phyloP scores from a whole-genome alignment of 1,284 basidiomycete genomes.

The Pascua guehoae region DNA sequence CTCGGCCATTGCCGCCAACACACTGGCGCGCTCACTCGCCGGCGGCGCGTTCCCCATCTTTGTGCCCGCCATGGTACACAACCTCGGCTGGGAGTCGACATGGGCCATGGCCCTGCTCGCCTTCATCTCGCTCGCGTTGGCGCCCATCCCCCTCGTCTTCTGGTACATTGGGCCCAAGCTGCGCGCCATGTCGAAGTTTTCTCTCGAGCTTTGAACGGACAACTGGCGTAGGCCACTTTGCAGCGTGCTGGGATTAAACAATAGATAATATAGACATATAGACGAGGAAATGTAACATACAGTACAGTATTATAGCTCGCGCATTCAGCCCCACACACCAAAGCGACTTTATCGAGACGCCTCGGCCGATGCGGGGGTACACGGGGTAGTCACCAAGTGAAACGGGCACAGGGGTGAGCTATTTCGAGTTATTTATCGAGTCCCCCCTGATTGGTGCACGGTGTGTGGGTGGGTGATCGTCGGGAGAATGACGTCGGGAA shows the following conservation, averaged over 20 bases:
- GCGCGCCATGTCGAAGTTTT: constrained; percentile 15
- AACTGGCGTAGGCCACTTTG: background rate
- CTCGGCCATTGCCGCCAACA: constrained; percentile 27
- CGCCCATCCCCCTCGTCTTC: constrained; percentile 22
- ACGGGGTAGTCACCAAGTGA: too few relatives aligned
- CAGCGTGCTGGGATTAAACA: too few relatives aligned
- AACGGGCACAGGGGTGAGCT: too few relatives aligned
- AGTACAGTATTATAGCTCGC: too few relatives aligned
- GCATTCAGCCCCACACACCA: too few relatives aligned
- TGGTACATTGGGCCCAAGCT: constrained; percentile 8
- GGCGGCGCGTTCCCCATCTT: constrained; percentile 26
- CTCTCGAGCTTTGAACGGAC: constrained; percentile 7
- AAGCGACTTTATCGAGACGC: too few relatives aligned
- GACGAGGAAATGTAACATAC: background rate
- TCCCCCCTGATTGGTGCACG: too few relatives aligned
- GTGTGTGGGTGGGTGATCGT: too few relatives aligned
- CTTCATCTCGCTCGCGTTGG: constrained; percentile 10
- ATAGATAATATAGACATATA: constrained; percentile 1
- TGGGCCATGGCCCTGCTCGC: constrained; percentile 21
- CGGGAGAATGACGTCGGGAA: too few relatives aligned
- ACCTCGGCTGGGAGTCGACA: constrained; percentile 16
- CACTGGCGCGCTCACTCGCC: constrained; percentile 14
- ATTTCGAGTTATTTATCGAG: too few relatives aligned
- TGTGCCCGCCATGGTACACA: constrained; percentile 22
- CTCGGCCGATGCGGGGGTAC: too few relatives aligned